Evolutionary conservation across 805 yeast genomes (phyloP).

Genomic region (Candida bentonensis): DNA sequence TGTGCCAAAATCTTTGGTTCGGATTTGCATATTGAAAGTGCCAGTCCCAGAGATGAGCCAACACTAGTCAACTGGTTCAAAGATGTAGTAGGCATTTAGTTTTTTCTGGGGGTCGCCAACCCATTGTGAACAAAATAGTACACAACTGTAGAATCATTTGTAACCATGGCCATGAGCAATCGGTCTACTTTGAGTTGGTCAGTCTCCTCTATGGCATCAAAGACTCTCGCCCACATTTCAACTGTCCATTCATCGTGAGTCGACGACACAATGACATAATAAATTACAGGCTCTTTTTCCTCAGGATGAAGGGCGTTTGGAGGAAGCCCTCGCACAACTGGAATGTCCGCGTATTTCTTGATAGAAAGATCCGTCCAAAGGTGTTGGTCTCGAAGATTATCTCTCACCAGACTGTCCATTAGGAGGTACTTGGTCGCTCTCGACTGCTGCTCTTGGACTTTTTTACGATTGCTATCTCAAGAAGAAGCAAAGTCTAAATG

Average conservation of each 20-base stretch:
- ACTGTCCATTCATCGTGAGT: slow-evolving; percentile 21
- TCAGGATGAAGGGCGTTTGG: slow-evolving; percentile 23
- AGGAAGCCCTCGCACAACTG: slow-evolving; percentile 19
- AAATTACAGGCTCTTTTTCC: slow-evolving; percentile 14
- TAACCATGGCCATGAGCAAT: slow-evolving; percentile 27
- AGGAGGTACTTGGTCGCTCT: no score
- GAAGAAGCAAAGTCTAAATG: no score
- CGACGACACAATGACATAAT: slow-evolving; percentile 10
- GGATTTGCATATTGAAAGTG: neutral
- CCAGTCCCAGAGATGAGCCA: neutral
- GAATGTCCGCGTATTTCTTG: neutral
- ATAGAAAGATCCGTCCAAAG: neutral
- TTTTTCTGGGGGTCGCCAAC: slow-evolving; percentile 25
- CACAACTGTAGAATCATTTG: slow-evolving; percentile 29
- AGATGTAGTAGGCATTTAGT: slow-evolving; percentile 11
- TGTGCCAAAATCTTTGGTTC: neutral
- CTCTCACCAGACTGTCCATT: neutral
- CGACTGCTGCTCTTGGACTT: no score
- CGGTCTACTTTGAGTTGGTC: slow-evolving; percentile 11
- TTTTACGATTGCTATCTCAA: no score
- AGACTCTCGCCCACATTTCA: slow-evolving; percentile 20
- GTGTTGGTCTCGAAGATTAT: neutral
- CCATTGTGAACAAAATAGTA: slow-evolving; percentile 27
- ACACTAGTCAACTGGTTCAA: neutral
- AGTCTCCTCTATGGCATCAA: slow-evolving; percentile 12